Evolutionary conservation across 257 asterid genomes (phyloP), one percentile per base, ranked within the genome.

Genomic region (Fraxinus pennsylvanica): DNA sequence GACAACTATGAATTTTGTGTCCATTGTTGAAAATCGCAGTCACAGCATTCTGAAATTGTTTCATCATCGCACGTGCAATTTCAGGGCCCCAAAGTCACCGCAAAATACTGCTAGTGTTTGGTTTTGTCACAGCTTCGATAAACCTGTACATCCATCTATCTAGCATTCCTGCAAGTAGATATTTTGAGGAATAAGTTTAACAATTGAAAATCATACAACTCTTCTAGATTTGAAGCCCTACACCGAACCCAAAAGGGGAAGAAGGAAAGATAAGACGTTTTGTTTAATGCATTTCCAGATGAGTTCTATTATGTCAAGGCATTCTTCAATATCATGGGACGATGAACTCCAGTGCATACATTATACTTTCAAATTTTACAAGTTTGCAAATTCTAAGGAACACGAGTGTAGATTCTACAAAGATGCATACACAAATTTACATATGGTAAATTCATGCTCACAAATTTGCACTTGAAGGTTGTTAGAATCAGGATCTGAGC

Each of bases 81-180:
- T 68, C 78, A 73, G 68, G 81, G 30, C 33, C 75, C 59, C 61
- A 22, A 74, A 70, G 47, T 92, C 89, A 92, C 74, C 93, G 91
- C 72, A 89, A 59, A 10, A 77, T 76, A 66, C 82, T 86, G 86
- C 90, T 84, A 39, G 91, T 75, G 13, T 84, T 88, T 41, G 94
- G 94, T 81, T 90, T 88, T 50, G 90, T 82, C 80, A 93, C 35
- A 45, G 91, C 85, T 85, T 91, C 98, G 69, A 93, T 78, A 75
- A 92, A 76, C 83, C 95, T 88, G 87, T 82, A 87, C 96, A 90
- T 92, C 98, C 99, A 96, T 90, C 85, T 90, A 84, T 93, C 98
- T 71, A 96, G 92, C 98, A 96, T 89, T 74, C 99, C 98, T 96
- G 92, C 74, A 71, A 52, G 72, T 43, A 4, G 74, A 61, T 3